These are phyloP conservation scores for Citrus cavaleriei DNA, from an alignment of 345 rosid genomes.

Conservation along the genomic window DNA sequence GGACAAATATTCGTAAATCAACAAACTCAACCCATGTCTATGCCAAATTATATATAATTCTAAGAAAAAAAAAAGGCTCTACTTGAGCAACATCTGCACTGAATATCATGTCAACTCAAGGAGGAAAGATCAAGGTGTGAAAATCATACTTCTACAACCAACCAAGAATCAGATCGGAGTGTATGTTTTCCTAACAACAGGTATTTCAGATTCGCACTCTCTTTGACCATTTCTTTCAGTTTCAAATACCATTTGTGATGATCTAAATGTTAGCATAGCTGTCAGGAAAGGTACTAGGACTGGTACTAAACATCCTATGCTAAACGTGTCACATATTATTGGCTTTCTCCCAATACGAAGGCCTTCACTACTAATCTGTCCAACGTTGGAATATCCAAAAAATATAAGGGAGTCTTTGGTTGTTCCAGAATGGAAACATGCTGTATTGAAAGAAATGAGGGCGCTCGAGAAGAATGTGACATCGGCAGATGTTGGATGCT, in stretches of 20 bases:
- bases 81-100: neutral
- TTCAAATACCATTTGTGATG: neutral
- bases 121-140: neutral
- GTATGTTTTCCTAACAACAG: neutral
- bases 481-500: neutral
- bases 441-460: neutral
- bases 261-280: neutral
- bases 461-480: neutral
- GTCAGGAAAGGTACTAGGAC: too few species aligned
- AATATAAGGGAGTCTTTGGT: neutral
- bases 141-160: neutral
- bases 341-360: neutral
- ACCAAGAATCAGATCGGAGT: neutral
- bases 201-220: neutral
- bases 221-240: too few species aligned
- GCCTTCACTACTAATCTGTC: neutral
- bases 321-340: neutral
- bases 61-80: too few species aligned
- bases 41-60: neutral
- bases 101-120: neutral
- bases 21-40: neutral
- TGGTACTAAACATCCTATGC: neutral
- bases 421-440: neutral
- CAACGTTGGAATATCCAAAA: neutral
- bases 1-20: too few species aligned